A percentile compares a stretch with the other conserved stretches of the same genome.
Conservation (phyloP, 805 yeast species). For the Candida maltosa region DNA sequence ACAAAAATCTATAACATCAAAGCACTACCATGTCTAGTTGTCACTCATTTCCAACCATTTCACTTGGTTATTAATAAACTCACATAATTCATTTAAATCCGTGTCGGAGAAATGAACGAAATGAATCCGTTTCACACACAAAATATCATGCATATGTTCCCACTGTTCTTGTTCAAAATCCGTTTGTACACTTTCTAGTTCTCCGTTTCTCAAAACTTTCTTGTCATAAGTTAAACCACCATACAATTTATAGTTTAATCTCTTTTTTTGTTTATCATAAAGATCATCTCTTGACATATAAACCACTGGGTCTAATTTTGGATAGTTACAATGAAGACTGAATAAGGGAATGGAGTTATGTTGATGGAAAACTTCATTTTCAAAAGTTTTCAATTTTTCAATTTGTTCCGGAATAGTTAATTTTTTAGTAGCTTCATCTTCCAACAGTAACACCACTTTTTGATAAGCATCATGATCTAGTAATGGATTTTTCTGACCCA, state of each 20-base stretch:
- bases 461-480: slow-evolving; percentile 17
- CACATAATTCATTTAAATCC: slow-evolving; percentile 22
- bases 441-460: slow-evolving; percentile 7
- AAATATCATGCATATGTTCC: slow-evolving; percentile 21
- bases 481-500: slow-evolving; percentile 31
- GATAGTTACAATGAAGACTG: slow-evolving; percentile 33
- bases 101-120: slow-evolving; percentile 21
- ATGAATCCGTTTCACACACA: slow-evolving; percentile 22
- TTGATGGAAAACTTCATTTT: slow-evolving; percentile 15
- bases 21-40: too few relatives aligned
- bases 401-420: slow-evolving; percentile 21
- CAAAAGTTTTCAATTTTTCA: slow-evolving; percentile 15
- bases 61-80: slow-evolving; percentile 24
- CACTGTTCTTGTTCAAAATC: slow-evolving; percentile 33
- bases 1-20: too few relatives aligned
- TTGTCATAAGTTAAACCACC: slow-evolving; percentile 19
- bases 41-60: slow-evolving; percentile 13
- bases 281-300: slow-evolving; percentile 20
- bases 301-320: slow-evolving; percentile 31
- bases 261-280: slow-evolving; percentile 20
- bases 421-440: slow-evolving; percentile 1
- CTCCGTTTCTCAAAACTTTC: slow-evolving; percentile 6
- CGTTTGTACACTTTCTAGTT: slow-evolving; percentile 7
- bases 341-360: slow-evolving; percentile 21
- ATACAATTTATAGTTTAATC: slow-evolving; percentile 25